A percentile compares a stretch with the other conserved stretches of the same genome.
phyloP scores from a whole-genome alignment of 1,139 yeast species.

The Candida sanyaensis region DNA sequence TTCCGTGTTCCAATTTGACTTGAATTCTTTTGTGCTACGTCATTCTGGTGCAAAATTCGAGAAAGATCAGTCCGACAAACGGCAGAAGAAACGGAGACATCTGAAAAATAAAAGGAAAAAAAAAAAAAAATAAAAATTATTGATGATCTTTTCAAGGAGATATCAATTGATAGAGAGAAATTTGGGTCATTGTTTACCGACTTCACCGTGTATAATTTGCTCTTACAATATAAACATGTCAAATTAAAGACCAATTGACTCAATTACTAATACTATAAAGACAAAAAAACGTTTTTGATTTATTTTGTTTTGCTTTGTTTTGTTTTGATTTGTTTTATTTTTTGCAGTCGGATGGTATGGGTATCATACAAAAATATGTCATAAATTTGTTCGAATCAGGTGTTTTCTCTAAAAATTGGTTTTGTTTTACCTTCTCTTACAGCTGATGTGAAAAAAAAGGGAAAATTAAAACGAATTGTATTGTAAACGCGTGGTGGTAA shows the following conservation, averaged over 20 bases:
- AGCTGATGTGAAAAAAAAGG: too few relatives aligned
- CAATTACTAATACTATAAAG: neutral
- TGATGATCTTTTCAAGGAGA: neutral
- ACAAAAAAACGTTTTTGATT: too few relatives aligned
- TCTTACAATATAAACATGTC: neutral
- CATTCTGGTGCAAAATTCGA: neutral
- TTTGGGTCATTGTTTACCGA: neutral
- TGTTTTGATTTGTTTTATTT: neutral
- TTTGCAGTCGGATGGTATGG: neutral
- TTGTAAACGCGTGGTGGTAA: too few relatives aligned
- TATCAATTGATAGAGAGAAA: neutral
- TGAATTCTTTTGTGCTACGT: neutral
- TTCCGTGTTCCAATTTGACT: too few relatives aligned
- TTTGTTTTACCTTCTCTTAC: too few relatives aligned
- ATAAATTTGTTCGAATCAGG: neutral
- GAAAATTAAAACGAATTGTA: too few relatives aligned
- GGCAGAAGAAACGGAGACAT: neutral
- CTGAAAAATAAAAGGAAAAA: neutral
- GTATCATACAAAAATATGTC: neutral
- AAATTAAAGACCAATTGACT: neutral
- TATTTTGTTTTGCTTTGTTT: too few relatives aligned
- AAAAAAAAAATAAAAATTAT: too few relatives aligned
- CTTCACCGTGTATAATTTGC: neutral
- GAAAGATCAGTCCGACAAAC: constrained; percentile 1
- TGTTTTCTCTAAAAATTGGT: neutral